A percentile compares a stretch with the other conserved stretches of the same genome.
Conservation (phyloP, 2,329 filamentous ascomycete species). For the Trichoderma atroviride region DNA sequence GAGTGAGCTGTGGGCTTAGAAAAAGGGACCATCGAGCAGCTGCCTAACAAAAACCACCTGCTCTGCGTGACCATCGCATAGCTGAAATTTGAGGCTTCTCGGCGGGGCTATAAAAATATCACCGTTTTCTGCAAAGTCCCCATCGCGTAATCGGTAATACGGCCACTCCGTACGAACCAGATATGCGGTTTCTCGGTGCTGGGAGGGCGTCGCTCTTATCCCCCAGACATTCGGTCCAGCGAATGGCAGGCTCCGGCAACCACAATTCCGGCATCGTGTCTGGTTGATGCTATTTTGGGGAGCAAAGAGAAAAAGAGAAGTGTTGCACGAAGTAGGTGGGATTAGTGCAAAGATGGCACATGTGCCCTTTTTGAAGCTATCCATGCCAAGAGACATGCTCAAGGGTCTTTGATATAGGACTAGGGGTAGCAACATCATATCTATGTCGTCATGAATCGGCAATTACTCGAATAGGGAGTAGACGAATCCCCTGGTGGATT, state of each 20-base stretch:
- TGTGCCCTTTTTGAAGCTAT: slow-evolving; percentile 16
- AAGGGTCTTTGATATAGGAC: not conserved
- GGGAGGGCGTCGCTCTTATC: not conserved
- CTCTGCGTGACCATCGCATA: not conserved
- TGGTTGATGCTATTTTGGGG: not conserved
- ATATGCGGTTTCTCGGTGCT: not conserved
- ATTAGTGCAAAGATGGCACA: not conserved
- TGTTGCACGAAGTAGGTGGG: not conserved
- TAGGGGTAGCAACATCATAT: not conserved
- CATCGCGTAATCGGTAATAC: slow-evolving; percentile 22
- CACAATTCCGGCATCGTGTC: not conserved
- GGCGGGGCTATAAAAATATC: not conserved
- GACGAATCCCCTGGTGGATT: not conserved
- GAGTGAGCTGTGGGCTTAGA: not conserved
- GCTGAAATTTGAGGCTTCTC: not conserved
- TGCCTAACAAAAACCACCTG: not conserved
- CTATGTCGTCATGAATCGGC: slow-evolving; percentile 24
- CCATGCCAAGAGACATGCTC: not conserved
- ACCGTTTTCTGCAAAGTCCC: slow-evolving; percentile 16
- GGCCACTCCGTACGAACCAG: slow-evolving; percentile 4
- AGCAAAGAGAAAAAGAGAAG: not conserved
- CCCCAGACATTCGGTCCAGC: not conserved
- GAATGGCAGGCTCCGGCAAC: not conserved
- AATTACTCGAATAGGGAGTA: not conserved
- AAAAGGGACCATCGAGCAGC: not conserved